Base-by-base conservation (phyloP, 495 filamentous ascomycete species). In the Neurospora pannonica region DNA sequence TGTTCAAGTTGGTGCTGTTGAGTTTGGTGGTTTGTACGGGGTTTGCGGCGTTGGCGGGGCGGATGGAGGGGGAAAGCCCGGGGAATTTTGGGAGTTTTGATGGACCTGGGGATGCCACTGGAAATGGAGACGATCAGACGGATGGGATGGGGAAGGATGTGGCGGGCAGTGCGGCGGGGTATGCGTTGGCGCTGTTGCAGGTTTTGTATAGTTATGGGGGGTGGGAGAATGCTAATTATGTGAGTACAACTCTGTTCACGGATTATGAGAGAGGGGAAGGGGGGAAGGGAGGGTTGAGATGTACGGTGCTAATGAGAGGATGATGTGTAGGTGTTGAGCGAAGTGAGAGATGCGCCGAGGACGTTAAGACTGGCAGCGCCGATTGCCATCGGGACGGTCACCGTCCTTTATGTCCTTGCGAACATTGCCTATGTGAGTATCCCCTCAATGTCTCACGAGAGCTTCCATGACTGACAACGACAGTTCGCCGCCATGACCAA, bases 401-500 rank as follows among this genome's bases (percentile, higher is more conserved):
- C 87, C 0, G 79, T 91, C 39, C 80, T 91, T 0, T 92, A 91
- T 80, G 86, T 91, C 78, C 78, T 91, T 42, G 86, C 85, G 72
- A 92, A 92, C 75, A 78, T 83, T 38, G 76, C 82, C 2, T 84
- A 83, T 70, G 86, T 92, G 74, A 76, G 79, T 72, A n/a, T n/a
- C n/a, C n/a, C n/a, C n/a, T n/a, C n/a, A n/a, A n/a, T n/a, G n/a
- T n/a, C n/a, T n/a, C n/a, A n/a, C n/a, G n/a, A n/a, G n/a, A n/a
- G n/a, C n/a, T 31, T 28, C 21, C 5, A 28, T 60, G 5, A 17
- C 48, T 60, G 48, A 13, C 54, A 19, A 31, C 34, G 7, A 15
- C 89, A 91, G 79, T 91, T 92, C 76, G 87, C 87, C 8, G 89
- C 87, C 4, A 88, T 91, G 54, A 86, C 86, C 5, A 88, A 87